Conservation (phyloP, 768 basidiomycete species). For the Russula sp. region DNA sequence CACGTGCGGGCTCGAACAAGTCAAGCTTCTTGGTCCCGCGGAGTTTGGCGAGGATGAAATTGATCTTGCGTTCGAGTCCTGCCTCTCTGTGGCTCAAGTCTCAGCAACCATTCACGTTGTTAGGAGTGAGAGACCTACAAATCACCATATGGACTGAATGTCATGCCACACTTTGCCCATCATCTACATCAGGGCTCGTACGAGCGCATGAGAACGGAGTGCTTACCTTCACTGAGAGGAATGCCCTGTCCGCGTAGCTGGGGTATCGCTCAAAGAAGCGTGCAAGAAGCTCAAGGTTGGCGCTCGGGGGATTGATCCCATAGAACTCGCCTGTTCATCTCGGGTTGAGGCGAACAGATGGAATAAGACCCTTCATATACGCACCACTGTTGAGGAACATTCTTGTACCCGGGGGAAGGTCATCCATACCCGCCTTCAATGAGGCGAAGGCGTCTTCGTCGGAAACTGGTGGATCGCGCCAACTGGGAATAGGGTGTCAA, state of each 20-base stretch:
- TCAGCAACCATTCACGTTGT: not conserved
- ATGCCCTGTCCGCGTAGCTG: conserved; percentile 37
- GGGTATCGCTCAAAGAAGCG: conserved; percentile 44
- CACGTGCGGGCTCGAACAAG: conserved; percentile 48
- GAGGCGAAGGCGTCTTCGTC: conserved; percentile 57
- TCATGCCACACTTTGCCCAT: conserved; percentile 8
- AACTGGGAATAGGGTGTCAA: not conserved
- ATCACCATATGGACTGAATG: conserved; percentile 11
- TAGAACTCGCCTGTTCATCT: conserved; percentile 48
- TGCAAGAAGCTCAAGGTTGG: conserved; percentile 42
- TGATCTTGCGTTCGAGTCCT: conserved; percentile 13
- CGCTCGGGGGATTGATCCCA: conserved; percentile 34
- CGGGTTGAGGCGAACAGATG: not conserved
- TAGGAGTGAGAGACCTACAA: conserved; percentile 4
- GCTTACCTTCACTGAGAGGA: conserved; percentile 43
- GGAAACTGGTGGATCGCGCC: conserved; percentile 30
- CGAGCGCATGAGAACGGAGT: not conserved
- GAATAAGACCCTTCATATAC: conserved; percentile 9
- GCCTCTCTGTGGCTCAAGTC: not conserved
- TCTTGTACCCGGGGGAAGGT: conserved; percentile 39
- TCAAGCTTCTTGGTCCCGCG: conserved; percentile 53
- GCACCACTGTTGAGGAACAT: conserved; percentile 46
- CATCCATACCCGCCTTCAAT: conserved; percentile 45
- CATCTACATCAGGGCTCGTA: not conserved
- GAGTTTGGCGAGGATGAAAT: conserved; percentile 28